Evolutionary conservation across 2,329 filamentous ascomycete species (phyloP).

Genomic region (Clonostachys byssicola): DNA sequence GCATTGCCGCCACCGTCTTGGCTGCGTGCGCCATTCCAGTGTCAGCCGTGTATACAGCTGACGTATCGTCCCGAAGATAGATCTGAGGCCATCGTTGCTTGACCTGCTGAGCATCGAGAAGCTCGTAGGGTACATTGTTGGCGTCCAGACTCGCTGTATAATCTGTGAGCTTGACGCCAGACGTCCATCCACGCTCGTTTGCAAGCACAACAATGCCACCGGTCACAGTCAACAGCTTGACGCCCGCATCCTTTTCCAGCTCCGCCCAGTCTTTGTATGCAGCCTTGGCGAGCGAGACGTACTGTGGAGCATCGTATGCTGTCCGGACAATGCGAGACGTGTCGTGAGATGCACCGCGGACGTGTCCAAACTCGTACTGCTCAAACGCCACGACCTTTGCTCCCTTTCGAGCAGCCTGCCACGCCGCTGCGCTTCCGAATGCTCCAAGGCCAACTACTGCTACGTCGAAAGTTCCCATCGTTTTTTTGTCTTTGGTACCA

Average conservation of each 20-base stretch:
- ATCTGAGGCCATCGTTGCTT: not conserved
- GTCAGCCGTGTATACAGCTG: too few relatives aligned
- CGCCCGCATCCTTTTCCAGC: conserved; percentile 9
- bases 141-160: too few relatives aligned
- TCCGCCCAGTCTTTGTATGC: conserved; percentile 15
- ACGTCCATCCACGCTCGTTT: not conserved
- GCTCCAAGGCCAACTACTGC: conserved; percentile 6
- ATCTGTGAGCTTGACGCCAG: too few relatives aligned
- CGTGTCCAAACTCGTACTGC: conserved; percentile 14
- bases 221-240: conserved; percentile 11
- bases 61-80: not conserved
- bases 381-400: conserved; percentile 13
- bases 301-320: conserved; percentile 11
- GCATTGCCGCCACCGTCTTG: too few relatives aligned
- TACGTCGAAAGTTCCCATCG: conserved; percentile 1
- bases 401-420: conserved; percentile 10
- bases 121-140: too few relatives aligned
- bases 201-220: conserved; percentile 14
- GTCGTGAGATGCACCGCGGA: conserved; percentile 15
- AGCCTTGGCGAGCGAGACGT: conserved; percentile 11
- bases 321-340: conserved; percentile 14
- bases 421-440: conserved; percentile 10
- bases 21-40: too few relatives aligned
- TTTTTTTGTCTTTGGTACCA: too few relatives aligned
- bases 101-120: too few relatives aligned